Conservation (phyloP, 2,329 filamentous ascomycete genomes). For the Colletotrichum zoysiae region DNA sequence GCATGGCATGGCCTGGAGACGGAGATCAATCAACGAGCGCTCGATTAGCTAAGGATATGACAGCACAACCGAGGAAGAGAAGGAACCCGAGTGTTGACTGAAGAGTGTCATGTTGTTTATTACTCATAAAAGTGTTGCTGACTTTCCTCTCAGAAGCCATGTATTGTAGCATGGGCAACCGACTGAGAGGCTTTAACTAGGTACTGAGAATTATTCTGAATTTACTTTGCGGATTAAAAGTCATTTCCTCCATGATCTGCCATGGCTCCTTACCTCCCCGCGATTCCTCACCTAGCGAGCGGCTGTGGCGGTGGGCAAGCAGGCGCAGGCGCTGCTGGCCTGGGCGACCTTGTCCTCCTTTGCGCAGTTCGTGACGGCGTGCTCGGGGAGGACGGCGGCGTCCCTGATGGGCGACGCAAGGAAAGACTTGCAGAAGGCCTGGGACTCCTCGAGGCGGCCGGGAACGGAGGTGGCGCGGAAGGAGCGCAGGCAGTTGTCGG, state of each 20-base stretch:
- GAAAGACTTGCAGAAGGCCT: constrained; percentile 49
- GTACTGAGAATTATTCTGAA: constrained; percentile 11
- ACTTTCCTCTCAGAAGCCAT: constrained; percentile 12
- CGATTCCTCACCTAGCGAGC: constrained; percentile 17
- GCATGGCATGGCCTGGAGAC: background rate
- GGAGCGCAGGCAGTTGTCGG: constrained; percentile 56
- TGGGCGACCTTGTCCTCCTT: constrained; percentile 43
- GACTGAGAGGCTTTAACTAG: constrained; percentile 19
- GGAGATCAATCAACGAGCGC: background rate
- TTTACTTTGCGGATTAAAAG: background rate
- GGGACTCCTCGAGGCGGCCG: constrained; percentile 50
- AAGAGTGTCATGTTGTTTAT: background rate
- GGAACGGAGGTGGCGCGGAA: constrained; percentile 50
- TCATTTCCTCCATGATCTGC: background rate
- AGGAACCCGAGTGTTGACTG: background rate
- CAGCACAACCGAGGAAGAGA: too few relatives aligned
- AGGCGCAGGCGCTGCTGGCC: constrained; percentile 44
- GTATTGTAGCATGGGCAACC: background rate
- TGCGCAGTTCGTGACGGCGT: constrained; percentile 43
- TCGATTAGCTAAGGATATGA: background rate
- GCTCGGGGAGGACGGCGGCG: constrained; percentile 42
- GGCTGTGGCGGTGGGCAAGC: constrained; percentile 44
- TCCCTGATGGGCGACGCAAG: constrained; percentile 41
- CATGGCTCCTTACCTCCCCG: background rate
- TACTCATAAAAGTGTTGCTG: constrained; percentile 14